Percentiles rank a stretch among this genome's conserved stretches.
Conservation (phyloP, 441 rosid species). For the Gossypium gossypioides region DNA sequence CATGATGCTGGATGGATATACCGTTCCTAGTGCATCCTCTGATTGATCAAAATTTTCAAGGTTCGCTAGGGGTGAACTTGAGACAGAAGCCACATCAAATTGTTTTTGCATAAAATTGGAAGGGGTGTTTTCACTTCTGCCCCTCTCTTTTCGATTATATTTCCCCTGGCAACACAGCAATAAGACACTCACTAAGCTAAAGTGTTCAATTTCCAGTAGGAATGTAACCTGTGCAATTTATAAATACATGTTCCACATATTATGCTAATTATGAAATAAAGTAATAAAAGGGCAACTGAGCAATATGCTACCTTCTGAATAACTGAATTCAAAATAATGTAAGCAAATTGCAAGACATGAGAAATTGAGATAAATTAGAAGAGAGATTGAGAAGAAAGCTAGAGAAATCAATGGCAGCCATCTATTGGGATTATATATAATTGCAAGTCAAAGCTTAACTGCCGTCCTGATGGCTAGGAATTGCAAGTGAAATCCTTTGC, state of each 20-base stretch:
- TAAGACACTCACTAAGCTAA: conserved; percentile 11
- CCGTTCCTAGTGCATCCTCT: conserved; percentile 30
- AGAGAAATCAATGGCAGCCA: not conserved
- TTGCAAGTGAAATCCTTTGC: not conserved
- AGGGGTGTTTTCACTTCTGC: conserved; percentile 12
- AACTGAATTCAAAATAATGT: conserved; percentile 5
- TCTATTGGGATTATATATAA: not conserved
- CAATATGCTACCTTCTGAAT: not conserved
- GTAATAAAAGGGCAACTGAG: not conserved
- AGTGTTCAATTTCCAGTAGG: not conserved
- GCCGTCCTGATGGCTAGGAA: not conserved
- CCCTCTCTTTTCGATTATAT: conserved; percentile 20
- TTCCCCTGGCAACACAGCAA: conserved; percentile 33
- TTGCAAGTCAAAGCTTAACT: not conserved
- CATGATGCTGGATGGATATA: conserved; percentile 20
- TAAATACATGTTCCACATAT: not conserved
- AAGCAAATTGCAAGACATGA: not conserved
- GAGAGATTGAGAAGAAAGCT: not conserved
- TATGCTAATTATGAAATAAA: not conserved
- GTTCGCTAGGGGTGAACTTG: conserved; percentile 16
- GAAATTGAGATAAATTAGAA: not conserved
- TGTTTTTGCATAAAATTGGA: conserved; percentile 19
- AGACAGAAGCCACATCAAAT: conserved; percentile 12
- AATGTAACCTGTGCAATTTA: not conserved
- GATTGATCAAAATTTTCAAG: conserved; percentile 24